Conservation (phyloP, 495 filamentous ascomycete species). For the Parathielavia appendiculata region DNA sequence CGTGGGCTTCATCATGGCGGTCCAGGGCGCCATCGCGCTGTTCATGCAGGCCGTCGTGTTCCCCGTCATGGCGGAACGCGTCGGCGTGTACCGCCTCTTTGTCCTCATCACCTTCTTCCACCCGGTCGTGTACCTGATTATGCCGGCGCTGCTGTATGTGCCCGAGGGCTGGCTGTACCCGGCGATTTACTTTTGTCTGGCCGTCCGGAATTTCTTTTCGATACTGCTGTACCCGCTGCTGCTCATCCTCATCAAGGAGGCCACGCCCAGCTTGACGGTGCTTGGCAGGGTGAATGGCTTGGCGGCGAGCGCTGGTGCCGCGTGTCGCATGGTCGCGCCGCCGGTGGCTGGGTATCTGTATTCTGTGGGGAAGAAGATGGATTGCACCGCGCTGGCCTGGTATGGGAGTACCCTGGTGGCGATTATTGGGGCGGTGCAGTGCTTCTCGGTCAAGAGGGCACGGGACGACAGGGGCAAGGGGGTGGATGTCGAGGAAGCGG, state of each 20-base stretch:
- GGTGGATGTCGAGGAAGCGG: not conserved
- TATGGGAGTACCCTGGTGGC: constrained; percentile 70
- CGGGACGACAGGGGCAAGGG: constrained; percentile 11
- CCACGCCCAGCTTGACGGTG: constrained; percentile 58
- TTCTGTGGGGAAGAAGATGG: constrained; percentile 57
- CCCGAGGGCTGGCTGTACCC: constrained; percentile 53
- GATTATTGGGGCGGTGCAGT: constrained; percentile 60
- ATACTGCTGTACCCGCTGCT: constrained; percentile 76
- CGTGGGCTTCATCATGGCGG: constrained; percentile 72
- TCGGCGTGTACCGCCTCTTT: constrained; percentile 74
- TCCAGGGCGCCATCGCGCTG: constrained; percentile 74
- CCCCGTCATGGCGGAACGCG: constrained; percentile 59
- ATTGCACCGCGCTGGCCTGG: constrained; percentile 74
- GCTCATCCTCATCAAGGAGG: constrained; percentile 79
- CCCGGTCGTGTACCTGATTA: constrained; percentile 68
- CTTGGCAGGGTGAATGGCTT: constrained; percentile 79
- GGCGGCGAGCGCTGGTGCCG: constrained; percentile 72
- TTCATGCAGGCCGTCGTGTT: constrained; percentile 74
- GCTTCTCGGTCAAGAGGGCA: constrained; percentile 58
- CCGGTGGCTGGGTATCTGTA: constrained; percentile 73
- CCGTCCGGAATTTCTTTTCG: constrained; percentile 67
- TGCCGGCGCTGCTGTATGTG: constrained; percentile 62
- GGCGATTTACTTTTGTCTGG: constrained; percentile 68
- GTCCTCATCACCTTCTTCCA: constrained; percentile 68
- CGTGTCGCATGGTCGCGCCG: constrained; percentile 69